Base-by-base conservation (phyloP, 2,329 filamentous ascomycete genomes). In the Helicocarpus griseus region DNA sequence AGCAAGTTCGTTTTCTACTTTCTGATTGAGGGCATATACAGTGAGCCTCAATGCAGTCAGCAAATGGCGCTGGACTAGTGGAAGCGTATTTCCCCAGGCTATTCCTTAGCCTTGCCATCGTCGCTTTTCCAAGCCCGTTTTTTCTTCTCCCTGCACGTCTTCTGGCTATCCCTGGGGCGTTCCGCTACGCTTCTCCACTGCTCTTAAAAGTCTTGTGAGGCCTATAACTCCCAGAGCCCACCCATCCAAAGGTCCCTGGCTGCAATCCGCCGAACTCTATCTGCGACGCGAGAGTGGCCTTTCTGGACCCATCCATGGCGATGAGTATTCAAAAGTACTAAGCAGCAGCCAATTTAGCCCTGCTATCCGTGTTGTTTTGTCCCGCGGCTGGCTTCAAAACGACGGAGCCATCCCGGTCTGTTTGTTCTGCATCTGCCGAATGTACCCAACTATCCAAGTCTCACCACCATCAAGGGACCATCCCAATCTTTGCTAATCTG, bases 261-360 rank as follows among this genome's bases (percentile, higher is more conserved):
- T 36, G 45, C 22, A 47, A 17, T 47, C 45, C 36, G 45, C 45
- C 24, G 45, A 36, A 47, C 31, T 47, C 45, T 47, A 47, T 36
- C 21, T 35, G 5, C 31, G 44, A 28, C 21, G 19, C 29, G 9
- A 17, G 28, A 17, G n/a, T n/a, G n/a, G n/a, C n/a, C 31, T 36
- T 36, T 19, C 17, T 45, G 41, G 24, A 6, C 14, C 5, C 8
- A n/a, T n/a, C n/a, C n/a, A n/a, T 19, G 17, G 28, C 17, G 29
- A 21, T 14, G n/a, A 33, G 28, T 35, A 19, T 26, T 46, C 19
- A 9, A 17, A 29, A 17, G n/a, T 33, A 35, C 28, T 11, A 24
- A 26, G 29, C 14, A 11, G 44, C 5, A 33, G 45, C 31, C 31
- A 35, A n/a, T n/a, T n/a, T n/a, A n/a, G n/a, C n/a, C 31, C 31